Percentiles rank a stretch among this genome's conserved stretches.
These are phyloP conservation scores for barrel medic (Medicago truncatula) DNA, from an alignment of 306 rosid species.

Conservation along the genomic window MtrunA17r5.0-ANR NC_053045.1:48600501-48601000, in stretches of 20 bases:
- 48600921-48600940: conserved; percentile 1
- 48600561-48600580: conserved; percentile 28
- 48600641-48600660: conserved; percentile 4
- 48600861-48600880: conserved; percentile 1
- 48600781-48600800: conserved; percentile 19
- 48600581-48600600: conserved; percentile 19
- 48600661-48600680: conserved; percentile 21
- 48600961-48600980: conserved; percentile 1
- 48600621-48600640: conserved; percentile 2
- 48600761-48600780: conserved; percentile 21
- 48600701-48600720: conserved; percentile 19
- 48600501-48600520: background rate
- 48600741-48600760: background rate
- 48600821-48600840: background rate
- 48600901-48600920: background rate
- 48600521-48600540: conserved; percentile 18
- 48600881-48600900: background rate
- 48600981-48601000: conserved; percentile 4
- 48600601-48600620: conserved; percentile 6
- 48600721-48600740: conserved; percentile 14
- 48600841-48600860: conserved; percentile 4
- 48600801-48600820: conserved; percentile 16
- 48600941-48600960: conserved; percentile 7
- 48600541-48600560: background rate
- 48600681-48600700: conserved; percentile 19